Evolutionary conservation across 2,329 filamentous ascomycete species (phyloP), one percentile per base, ranked within the genome.

Genomic region (Tolypocladium album): DNA sequence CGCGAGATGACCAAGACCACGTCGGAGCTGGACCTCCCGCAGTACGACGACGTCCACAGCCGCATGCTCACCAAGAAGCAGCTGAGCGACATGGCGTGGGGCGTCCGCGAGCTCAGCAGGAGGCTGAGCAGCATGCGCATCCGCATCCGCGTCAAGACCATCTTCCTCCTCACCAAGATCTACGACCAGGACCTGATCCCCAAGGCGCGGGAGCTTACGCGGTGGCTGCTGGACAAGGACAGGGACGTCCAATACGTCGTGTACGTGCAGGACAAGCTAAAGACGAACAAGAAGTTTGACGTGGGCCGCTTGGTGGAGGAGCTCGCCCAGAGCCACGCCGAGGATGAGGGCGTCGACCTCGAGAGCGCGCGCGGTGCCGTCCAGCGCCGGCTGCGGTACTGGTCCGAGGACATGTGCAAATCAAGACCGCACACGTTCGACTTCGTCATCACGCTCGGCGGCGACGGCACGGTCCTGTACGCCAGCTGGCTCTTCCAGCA

Each of bases 401-500:
- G 94, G 94, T 87, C 88, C 53, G 85, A 89, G 62, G 81, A 87
- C 59, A 86, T 97, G 69, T 96, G 92, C 66, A 82, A 82, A 56
- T 80, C 85, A 47, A 82, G 87, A 61, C 93, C 93, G 4, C 91
- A 96, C 67, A 88, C 85, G 0, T 97, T 97, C 70, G 94, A 99
- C 74, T 95, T 99, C 69, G 87, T 95, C 58, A 85, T 99, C 55
- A 95, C 93, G 0, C 82, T 96, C 3, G 92, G 92, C 56, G 94
- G 94, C 15, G 94, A 99, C 70, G 94, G 94, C n/a, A 99, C 94
- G 0, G 93, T 99, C 8, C 79, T 99, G 13, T 97, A 96, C 70
- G 90, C 93, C 4, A 96, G 91, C 69, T 97, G 93, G 92, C 80
- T 99, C 1, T 99, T 99, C 72, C 94, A 99, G 76, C 86, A 90